phyloP scores from a whole-genome alignment of 139 green algal genomes.

The Monoraphidium neglectum region DNA sequence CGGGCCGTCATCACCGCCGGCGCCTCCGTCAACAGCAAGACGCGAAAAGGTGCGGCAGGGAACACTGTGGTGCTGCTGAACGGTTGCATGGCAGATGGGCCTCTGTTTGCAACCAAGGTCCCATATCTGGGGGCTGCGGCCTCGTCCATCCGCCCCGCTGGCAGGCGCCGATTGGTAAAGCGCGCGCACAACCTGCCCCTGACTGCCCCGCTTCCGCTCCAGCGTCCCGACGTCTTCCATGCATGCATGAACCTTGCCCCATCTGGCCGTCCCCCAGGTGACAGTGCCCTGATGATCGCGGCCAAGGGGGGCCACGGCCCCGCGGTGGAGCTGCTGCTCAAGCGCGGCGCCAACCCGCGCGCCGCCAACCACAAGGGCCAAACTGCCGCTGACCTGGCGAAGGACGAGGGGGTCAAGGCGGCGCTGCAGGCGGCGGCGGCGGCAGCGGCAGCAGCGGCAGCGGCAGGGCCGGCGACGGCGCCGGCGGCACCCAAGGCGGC shows the following conservation, averaged over 20 bases:
- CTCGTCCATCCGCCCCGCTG: too few relatives aligned
- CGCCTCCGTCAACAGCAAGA: constrained; percentile 67
- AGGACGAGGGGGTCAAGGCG: constrained; percentile 23
- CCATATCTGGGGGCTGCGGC: too few relatives aligned
- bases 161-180: too few relatives aligned
- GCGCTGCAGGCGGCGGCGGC: constrained; percentile 17
- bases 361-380: constrained; percentile 55
- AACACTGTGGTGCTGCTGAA: too few relatives aligned
- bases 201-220: too few relatives aligned
- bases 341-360: constrained; percentile 59
- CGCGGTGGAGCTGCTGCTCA: constrained; percentile 63
- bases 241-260: too few relatives aligned
- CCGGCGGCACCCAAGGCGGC: neutral
- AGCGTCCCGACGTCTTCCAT: too few relatives aligned
- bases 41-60: constrained; percentile 68
- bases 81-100: too few relatives aligned
- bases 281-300: constrained; percentile 67
- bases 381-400: constrained; percentile 49
- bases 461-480: constrained; percentile 9
- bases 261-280: too few relatives aligned
- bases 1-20: constrained; percentile 57
- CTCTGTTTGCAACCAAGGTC: too few relatives aligned
- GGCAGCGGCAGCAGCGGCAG: constrained; percentile 6
- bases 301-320: constrained; percentile 54
- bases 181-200: too few relatives aligned